Conservation (phyloP, 139 green algal species). For the Nannochloris sp. region DNA sequence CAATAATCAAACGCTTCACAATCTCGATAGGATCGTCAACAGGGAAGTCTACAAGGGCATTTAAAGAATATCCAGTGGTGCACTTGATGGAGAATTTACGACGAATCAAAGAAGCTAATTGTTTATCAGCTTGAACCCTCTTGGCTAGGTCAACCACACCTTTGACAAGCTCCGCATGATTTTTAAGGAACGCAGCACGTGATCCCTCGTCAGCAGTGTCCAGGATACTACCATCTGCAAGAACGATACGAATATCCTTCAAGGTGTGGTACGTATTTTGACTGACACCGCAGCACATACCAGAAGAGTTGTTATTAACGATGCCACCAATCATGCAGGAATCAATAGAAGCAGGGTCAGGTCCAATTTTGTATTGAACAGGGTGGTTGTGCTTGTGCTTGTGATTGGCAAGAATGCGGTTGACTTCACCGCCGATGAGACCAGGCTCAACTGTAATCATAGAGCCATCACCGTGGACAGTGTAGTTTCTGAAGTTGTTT, state of each 20-base stretch:
- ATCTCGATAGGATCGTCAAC: conserved; percentile 89
- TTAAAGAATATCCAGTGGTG: conserved; percentile 88
- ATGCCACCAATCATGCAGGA: conserved; percentile 89
- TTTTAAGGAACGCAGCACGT: conserved; percentile 67
- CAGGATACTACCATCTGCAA: conserved; percentile 89
- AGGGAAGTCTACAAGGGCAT: conserved; percentile 93
- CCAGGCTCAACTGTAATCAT: conserved; percentile 91
- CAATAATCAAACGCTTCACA: conserved; percentile 93
- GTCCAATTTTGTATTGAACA: conserved; percentile 96
- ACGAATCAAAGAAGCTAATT: conserved; percentile 83
- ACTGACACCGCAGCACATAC: conserved; percentile 96
- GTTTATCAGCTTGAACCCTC: conserved; percentile 59
- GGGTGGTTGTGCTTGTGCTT: conserved; percentile 41
- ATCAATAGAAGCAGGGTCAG: conserved; percentile 93
- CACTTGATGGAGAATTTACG: conserved; percentile 99
- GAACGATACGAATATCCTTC: conserved; percentile 90
- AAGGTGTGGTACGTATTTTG: conserved; percentile 95
- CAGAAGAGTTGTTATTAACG: conserved; percentile 94
- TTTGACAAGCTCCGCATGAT: conserved; percentile 62
- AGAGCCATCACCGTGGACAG: conserved; percentile 82
- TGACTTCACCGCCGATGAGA: conserved; percentile 92
- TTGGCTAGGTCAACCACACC: conserved; percentile 66
- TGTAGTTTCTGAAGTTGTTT: conserved; percentile 86
- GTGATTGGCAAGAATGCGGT: conserved; percentile 67
- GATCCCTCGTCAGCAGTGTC: conserved; percentile 77